These are phyloP conservation scores for Aechmea fasciata DNA, from an alignment of 176 grass and related monocot species.

Conservation along the genomic window DNA sequence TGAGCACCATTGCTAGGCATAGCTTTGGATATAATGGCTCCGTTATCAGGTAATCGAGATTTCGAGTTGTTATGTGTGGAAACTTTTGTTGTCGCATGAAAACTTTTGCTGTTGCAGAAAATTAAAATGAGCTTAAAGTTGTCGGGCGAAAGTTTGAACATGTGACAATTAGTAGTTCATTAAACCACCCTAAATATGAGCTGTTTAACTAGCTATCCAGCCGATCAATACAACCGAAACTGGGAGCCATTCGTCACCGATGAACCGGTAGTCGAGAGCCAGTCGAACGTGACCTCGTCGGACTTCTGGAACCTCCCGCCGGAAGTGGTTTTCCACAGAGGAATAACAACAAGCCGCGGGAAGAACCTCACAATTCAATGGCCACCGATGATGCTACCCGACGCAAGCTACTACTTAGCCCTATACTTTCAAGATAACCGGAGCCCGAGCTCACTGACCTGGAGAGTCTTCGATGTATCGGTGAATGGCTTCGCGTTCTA, in stretches of 20 bases:
- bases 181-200: not conserved
- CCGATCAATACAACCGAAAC: constrained; percentile 63
- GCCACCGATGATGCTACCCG: constrained; percentile 49
- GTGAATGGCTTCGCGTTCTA: constrained; percentile 64
- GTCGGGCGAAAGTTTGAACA: no score
- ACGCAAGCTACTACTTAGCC: constrained; percentile 66
- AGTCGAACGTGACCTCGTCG: constrained; percentile 30
- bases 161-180: not conserved
- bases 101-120: no score
- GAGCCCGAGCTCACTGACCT: constrained; percentile 39
- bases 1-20: constrained; percentile 67
- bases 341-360: constrained; percentile 34
- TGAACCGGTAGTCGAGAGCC: constrained; percentile 38
- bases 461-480: constrained; percentile 65
- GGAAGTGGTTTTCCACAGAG: constrained; percentile 37
- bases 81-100: no score
- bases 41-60: constrained; percentile 28
- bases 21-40: constrained; percentile 45
- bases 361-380: constrained; percentile 49
- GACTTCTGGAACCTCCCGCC: constrained; percentile 85
- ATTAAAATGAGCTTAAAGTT: no score
- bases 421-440: constrained; percentile 93
- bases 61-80: not conserved
- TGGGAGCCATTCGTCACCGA: constrained; percentile 56
- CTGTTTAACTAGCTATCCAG: constrained; percentile 45